These are phyloP conservation scores for Acephala macrosclerotiorum DNA, from an alignment of 2,329 filamentous ascomycete species.

Conservation along the genomic window DNA sequence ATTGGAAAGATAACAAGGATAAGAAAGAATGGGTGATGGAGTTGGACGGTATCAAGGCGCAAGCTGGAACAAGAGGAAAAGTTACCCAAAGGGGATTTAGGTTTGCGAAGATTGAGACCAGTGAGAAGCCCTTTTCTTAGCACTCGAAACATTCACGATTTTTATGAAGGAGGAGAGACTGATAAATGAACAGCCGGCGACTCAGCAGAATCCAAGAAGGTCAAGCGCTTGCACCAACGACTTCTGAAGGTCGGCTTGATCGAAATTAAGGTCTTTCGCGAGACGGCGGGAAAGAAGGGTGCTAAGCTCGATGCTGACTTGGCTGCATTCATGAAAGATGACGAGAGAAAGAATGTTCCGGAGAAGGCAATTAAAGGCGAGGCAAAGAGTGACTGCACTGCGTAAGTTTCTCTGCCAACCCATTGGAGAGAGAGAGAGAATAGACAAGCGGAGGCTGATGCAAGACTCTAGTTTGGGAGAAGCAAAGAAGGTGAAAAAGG, in stretches of 20 bases:
- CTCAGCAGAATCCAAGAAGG: background rate
- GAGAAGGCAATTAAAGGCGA: slow-evolving; percentile 34
- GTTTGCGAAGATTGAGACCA: slow-evolving; percentile 27
- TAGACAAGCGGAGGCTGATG: background rate
- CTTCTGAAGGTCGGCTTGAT: slow-evolving; percentile 24
- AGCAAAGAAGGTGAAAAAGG: background rate
- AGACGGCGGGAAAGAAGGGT: slow-evolving; percentile 22
- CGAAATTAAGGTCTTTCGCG: slow-evolving; percentile 26
- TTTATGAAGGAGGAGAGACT: background rate
- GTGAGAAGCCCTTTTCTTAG: slow-evolving; percentile 18
- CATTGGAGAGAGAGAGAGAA: background rate
- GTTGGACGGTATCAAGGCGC: slow-evolving; percentile 20
- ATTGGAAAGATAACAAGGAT: background rate
- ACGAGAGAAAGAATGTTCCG: slow-evolving; percentile 11
- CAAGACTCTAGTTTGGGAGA: slow-evolving; percentile 6
- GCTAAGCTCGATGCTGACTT: background rate
- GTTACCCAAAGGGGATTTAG: slow-evolving; percentile 19
- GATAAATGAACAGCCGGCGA: slow-evolving; percentile 1
- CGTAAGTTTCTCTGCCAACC: slow-evolving; percentile 18
- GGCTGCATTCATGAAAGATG: slow-evolving; percentile 4
- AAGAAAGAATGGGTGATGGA: slow-evolving; percentile 26
- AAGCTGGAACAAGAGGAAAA: background rate
- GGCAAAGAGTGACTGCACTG: slow-evolving; percentile 30
- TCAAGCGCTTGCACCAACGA: slow-evolving; percentile 8
- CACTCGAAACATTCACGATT: background rate